phyloP scores from a whole-genome alignment of 495 filamentous ascomycete species.

The Aspergillus kassunensis region DNA sequence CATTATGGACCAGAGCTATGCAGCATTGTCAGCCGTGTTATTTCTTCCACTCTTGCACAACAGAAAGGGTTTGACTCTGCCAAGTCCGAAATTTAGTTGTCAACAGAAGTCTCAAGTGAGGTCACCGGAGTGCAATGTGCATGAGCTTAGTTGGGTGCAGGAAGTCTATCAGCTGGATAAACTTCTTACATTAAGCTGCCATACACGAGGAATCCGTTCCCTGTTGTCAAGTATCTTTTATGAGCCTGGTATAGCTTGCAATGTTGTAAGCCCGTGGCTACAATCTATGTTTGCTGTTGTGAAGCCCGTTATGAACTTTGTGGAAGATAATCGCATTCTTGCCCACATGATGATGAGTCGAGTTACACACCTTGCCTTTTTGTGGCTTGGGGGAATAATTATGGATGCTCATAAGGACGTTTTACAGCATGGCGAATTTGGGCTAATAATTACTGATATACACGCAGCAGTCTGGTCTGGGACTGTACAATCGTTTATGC shows the following conservation, averaged over 20 bases:
- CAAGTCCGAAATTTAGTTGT: background rate
- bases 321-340: background rate
- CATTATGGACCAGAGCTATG: slow-evolving; percentile 6
- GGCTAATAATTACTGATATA: background rate
- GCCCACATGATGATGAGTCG: slow-evolving; percentile 3
- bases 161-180: slow-evolving; percentile 3
- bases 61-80: background rate
- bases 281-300: slow-evolving; percentile 4
- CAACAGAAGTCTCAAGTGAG: background rate
- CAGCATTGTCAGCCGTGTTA: slow-evolving; percentile 3
- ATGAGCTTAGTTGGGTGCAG: slow-evolving; percentile 1
- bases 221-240: slow-evolving; percentile 5
- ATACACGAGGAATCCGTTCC: background rate
- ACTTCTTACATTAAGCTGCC: slow-evolving; percentile 4
- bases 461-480: slow-evolving; percentile 1
- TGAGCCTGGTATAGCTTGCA: slow-evolving; percentile 3
- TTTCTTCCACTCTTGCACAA: slow-evolving; percentile 2
- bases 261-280: slow-evolving; percentile 6
- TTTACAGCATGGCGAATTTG: slow-evolving; percentile 1
- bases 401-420: background rate
- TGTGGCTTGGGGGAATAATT: slow-evolving; percentile 2
- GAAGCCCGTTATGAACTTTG: background rate
- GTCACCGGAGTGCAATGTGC: background rate
- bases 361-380: slow-evolving; percentile 5
- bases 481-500: slow-evolving; percentile 5